phyloP scores from a whole-genome alignment of 352 stramenopile species.

The Globisporangium canariense region DNA sequence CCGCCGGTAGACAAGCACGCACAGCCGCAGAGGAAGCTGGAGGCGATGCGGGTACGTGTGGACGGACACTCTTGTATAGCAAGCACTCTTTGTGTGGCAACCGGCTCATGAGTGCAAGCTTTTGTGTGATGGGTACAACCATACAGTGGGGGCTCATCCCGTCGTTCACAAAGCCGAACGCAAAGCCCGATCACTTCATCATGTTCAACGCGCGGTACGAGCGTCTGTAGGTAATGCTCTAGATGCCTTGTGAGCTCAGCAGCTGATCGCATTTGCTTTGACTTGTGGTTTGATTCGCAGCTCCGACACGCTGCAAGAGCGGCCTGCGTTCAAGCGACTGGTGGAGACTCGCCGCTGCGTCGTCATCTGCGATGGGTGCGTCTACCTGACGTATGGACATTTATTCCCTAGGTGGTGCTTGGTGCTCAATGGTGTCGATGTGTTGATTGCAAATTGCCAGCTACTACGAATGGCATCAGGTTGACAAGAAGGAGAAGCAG shows the following conservation, averaged over 20 bases:
- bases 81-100: neutral
- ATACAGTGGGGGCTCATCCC: slow-evolving; percentile 75
- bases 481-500: slow-evolving; percentile 86
- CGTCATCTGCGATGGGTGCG: slow-evolving; percentile 76
- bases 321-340: slow-evolving; percentile 70
- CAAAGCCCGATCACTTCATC: slow-evolving; percentile 78
- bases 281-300: slow-evolving; percentile 19
- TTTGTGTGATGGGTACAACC: neutral
- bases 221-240: neutral
- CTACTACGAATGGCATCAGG: slow-evolving; percentile 91
- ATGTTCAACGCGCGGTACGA: slow-evolving; percentile 84
- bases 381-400: neutral
- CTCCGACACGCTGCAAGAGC: slow-evolving; percentile 66
- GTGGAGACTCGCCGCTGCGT: slow-evolving; percentile 76
- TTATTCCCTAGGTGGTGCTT: neutral
- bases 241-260: neutral
- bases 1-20: slow-evolving; percentile 7
- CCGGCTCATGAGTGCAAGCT: neutral
- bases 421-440: neutral
- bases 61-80: neutral
- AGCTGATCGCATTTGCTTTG: neutral
- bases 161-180: slow-evolving; percentile 74
- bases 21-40: slow-evolving; percentile 26
- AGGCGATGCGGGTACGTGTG: slow-evolving; percentile 60
- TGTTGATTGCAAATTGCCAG: slow-evolving; percentile 16